Percentiles rank a stretch among this genome's conserved stretches.
phyloP scores from a whole-genome alignment of 208 protist species.

The Novymonas esmeraldas region DNA sequence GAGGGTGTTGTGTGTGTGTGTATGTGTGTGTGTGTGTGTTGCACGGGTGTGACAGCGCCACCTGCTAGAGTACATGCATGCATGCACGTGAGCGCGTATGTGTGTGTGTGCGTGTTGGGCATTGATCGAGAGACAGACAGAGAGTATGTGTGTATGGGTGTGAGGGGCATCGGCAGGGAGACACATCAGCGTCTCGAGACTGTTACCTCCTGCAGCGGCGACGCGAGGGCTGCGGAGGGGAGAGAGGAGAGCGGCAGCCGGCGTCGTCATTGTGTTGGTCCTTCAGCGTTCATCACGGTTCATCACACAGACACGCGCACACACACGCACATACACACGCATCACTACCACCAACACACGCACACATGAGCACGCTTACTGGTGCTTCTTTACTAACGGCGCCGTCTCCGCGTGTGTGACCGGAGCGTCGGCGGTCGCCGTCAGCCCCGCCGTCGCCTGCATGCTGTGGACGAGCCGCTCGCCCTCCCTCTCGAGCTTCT shows the following conservation, averaged over 20 bases:
- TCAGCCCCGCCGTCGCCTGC: slow-evolving; percentile 11
- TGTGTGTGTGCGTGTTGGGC: too few species aligned
- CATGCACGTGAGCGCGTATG: too few species aligned
- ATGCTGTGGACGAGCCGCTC: slow-evolving; percentile 24
- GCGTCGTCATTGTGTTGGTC: too few species aligned
- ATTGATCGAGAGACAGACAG: not conserved
- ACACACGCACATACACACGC: not conserved
- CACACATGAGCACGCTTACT: too few species aligned
- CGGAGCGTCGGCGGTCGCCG: not conserved
- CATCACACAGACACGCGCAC: not conserved
- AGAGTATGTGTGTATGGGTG: too few species aligned
- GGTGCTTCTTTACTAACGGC: slow-evolving; percentile 19
- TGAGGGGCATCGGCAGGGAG: too few species aligned
- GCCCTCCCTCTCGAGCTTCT: slow-evolving; percentile 15
- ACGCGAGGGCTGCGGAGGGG: too few species aligned
- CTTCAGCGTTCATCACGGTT: too few species aligned
- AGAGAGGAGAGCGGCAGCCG: too few species aligned
- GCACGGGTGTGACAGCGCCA: not conserved
- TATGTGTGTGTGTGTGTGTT: not conserved
- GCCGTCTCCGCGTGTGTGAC: not conserved
- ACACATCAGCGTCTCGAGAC: too few species aligned
- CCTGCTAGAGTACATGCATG: not conserved
- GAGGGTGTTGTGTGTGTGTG: not conserved
- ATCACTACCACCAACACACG: not conserved
- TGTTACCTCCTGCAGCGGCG: too few species aligned